Conservation (phyloP, 306 rosid genomes). For the Betula pendula region DNA sequence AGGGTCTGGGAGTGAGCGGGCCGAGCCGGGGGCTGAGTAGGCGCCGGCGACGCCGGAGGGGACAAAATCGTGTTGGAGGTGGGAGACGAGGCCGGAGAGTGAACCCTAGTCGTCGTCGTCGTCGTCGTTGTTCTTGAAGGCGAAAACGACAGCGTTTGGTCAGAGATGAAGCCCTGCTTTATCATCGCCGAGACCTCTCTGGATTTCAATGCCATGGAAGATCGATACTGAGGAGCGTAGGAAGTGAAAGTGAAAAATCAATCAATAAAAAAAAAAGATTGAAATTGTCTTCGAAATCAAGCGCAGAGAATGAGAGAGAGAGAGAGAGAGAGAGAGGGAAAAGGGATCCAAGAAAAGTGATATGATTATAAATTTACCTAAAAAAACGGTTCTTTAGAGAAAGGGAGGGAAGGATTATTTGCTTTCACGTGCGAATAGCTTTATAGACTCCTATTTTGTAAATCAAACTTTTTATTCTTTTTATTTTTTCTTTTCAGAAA, state of each 20-base stretch:
- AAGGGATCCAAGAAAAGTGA: slow-evolving; percentile 35
- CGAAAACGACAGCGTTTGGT: slow-evolving; percentile 54
- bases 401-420: slow-evolving; percentile 11
- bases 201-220: slow-evolving; percentile 46
- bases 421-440: slow-evolving; percentile 29
- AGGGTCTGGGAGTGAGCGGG: slow-evolving; percentile 54
- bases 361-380: not conserved
- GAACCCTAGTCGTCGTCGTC: slow-evolving; percentile 23
- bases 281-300: not conserved
- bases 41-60: slow-evolving; percentile 37
- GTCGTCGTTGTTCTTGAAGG: slow-evolving; percentile 48
- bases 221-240: too few species aligned
- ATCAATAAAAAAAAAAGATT: too few species aligned
- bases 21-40: slow-evolving; percentile 26
- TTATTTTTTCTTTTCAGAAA: too few species aligned
- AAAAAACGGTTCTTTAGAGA: slow-evolving; percentile 17
- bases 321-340: not conserved
- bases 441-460: too few species aligned
- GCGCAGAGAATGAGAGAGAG: not conserved
- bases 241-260: too few species aligned
- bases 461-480: too few species aligned
- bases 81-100: slow-evolving; percentile 44
- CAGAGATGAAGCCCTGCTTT: slow-evolving; percentile 78
- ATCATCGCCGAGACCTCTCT: slow-evolving; percentile 75
- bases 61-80: slow-evolving; percentile 41